Evolutionary conservation across 1,284 basidiomycete species (phyloP), one percentile per base, ranked within the genome.

Genomic region (Coniferiporia sulphurascens): DNA sequence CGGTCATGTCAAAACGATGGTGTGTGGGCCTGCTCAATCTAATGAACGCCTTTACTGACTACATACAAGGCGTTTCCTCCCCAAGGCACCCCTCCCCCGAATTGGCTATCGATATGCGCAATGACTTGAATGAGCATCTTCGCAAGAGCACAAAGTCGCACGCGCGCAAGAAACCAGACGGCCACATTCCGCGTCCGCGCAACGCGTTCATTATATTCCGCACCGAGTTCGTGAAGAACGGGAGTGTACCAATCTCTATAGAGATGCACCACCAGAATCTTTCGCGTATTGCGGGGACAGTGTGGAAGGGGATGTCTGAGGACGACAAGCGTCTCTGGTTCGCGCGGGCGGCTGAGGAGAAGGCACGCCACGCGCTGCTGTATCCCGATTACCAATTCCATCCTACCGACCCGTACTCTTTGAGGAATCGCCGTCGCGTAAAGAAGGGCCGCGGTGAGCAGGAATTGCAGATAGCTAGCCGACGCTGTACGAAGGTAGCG

Each of bases 171-270:
- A 59, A 54, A 19, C 54, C 49, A 4, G 59, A 58, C 10, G 59
- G 53, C 15, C 52, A 95, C 70, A 90, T 95, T 64, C 92, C 93
- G 13, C 82, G 94, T 1, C 93, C 94, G 0, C 86, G 91, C 0
- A 96, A 96, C 67, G 92, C 93, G 0, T 96, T 95, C 78, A 95
- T 96, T 82, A 82, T 96, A 63, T 96, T 94, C 77, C 83, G 94
- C 34, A 90, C 91, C 22, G 88, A 94, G 68, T 93, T 94, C 61
- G 89, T 94, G 27, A 55, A 54, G 38, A 61, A 65, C 38, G 56
- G 64, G 17, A 49, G 61, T 27, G 57, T 66, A 15, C 65, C 65
- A 12, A 38, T 52, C 4, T 45, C 55, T 22, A 41, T 66, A 36
- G 80, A 84, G 65, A 72, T 72, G 13, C 79, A 86, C 66, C 80